Conservation (phyloP, 768 basidiomycete genomes). For the Suillus brevipes region DNA sequence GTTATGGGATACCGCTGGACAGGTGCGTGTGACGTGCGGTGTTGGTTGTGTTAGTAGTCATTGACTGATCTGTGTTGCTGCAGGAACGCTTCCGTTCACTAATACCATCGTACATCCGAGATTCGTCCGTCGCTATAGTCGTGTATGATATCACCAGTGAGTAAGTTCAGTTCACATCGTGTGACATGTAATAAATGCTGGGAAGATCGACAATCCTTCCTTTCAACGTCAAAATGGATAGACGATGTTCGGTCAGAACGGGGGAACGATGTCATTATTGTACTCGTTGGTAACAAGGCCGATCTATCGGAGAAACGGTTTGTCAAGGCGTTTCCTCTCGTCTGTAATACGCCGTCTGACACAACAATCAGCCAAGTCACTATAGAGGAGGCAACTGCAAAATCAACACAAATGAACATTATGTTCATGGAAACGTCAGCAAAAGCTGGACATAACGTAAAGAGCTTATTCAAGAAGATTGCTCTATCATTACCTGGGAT, state of each 20-base stretch:
- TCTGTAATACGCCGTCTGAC: conserved; percentile 7
- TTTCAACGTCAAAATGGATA: conserved; percentile 99
- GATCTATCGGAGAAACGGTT: conserved; percentile 98
- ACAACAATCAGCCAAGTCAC: conserved; percentile 84
- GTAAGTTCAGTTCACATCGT: conserved; percentile 30
- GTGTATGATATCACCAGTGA: conserved; percentile 98
- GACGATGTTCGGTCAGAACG: conserved; percentile 98
- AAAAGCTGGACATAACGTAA: conserved; percentile 99
- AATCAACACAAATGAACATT: conserved; percentile 86
- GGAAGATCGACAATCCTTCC: conserved; percentile 93
- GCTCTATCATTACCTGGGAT: conserved; percentile 97
- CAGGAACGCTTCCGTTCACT: conserved; percentile 96
- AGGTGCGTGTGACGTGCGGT: conserved; percentile 46
- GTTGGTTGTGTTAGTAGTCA: background rate
- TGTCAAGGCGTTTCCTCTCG: conserved; percentile 26
- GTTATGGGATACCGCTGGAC: conserved; percentile 98
- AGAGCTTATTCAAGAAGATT: conserved; percentile 98
- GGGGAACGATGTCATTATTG: conserved; percentile 97
- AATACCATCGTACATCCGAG: conserved; percentile 98
- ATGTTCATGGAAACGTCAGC: conserved; percentile 99
- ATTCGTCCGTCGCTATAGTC: conserved; percentile 97
- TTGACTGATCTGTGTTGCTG: conserved; percentile 8
- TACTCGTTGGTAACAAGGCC: conserved; percentile 98
- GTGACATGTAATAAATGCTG: conserved; percentile 7
- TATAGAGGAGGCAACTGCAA: conserved; percentile 91